Conservation (phyloP, 306 rosid genomes). For the Begonia fuchsioides region DNA sequence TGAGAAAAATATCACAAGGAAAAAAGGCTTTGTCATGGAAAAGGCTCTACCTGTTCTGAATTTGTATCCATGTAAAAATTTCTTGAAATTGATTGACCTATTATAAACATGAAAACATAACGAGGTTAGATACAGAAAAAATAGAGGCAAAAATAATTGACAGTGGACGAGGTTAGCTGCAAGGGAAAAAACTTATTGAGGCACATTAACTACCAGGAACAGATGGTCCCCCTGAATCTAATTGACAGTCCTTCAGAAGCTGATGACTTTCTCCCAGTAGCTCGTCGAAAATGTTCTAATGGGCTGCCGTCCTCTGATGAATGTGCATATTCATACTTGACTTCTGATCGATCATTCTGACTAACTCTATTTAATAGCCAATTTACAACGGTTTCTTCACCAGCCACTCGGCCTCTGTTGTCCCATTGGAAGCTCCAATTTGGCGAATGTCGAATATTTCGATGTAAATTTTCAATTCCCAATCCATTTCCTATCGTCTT, state of each 20-base stretch:
- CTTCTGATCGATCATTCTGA: slow-evolving; percentile 28
- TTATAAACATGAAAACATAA: slow-evolving; percentile 5
- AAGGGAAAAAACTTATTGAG: too few relatives aligned
- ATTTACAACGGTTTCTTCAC: slow-evolving; percentile 33
- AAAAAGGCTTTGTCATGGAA: slow-evolving; percentile 4
- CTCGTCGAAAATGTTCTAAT: slow-evolving; percentile 20
- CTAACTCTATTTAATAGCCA: slow-evolving; percentile 32
- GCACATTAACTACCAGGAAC: slow-evolving; percentile 20
- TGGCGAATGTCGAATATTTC: slow-evolving; percentile 38
- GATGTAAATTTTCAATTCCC: slow-evolving; percentile 23
- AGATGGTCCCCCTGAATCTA: too few relatives aligned
- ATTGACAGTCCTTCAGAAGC: slow-evolving; percentile 34
- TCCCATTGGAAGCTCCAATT: slow-evolving; percentile 61
- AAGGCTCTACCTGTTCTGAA: slow-evolving; percentile 44
- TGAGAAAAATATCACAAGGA: background rate
- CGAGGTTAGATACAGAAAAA: too few relatives aligned
- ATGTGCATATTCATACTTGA: slow-evolving; percentile 32
- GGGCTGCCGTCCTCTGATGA: slow-evolving; percentile 42
- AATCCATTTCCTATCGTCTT: slow-evolving; percentile 30
- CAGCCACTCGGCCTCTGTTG: slow-evolving; percentile 44
- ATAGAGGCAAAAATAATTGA: background rate
- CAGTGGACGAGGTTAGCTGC: too few relatives aligned
- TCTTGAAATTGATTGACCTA: slow-evolving; percentile 62
- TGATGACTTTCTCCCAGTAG: slow-evolving; percentile 16
- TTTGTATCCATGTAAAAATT: slow-evolving; percentile 50